Evolutionary conservation across 495 filamentous ascomycete genomes (phyloP), one percentile per base, ranked within the genome.

Genomic region (Penicillium alfredii): DNA sequence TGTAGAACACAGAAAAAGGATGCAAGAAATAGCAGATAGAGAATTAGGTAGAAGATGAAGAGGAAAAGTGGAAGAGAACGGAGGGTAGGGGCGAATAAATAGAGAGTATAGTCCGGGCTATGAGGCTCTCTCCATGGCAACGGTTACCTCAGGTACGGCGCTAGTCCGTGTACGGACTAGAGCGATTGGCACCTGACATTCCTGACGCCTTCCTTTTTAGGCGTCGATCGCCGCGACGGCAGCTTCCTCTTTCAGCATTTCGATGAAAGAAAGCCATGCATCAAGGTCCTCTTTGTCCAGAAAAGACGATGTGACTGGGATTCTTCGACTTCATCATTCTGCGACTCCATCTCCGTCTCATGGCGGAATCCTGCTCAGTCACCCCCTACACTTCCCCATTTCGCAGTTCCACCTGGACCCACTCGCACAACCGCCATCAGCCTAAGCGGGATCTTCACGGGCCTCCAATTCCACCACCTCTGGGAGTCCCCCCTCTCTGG

Each of bases 91-190:
- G 23, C 23, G 64, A 62, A 63, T 68, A 68, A 66, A 68, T 68
- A 68, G 42, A 54, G 49, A 31, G 42, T 57, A 53, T 55, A 53
- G 50, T 46, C n/a, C n/a, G n/a, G n/a, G n/a, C n/a, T 50, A 47
- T 53, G 40, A 44, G 51, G 47, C 43, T 47, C 38, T 51, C 47
- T 28, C 54, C 51, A 49, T 51, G 62, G 61, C 63, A 68, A 68
- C 63, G 38, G 61, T 68, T 63, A 60, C 58, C 55, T 45, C 45
- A 61, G 56, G 55, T 60, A 64, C 63, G 53, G 33, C 45, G 19
- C 61, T 56, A 60, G 33, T 11, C 40, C 42, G 0, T 0, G 6
- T 43, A 40, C 1, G 23, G 58, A 43, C 27, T 48, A 55, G 54
- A 6, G 4, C 13, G 4, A 16, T 7, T 21, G 4, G 24, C 55